phyloP scores from a whole-genome alignment of 441 rosid genomes.

The Gossypium davidsonii region DNA sequence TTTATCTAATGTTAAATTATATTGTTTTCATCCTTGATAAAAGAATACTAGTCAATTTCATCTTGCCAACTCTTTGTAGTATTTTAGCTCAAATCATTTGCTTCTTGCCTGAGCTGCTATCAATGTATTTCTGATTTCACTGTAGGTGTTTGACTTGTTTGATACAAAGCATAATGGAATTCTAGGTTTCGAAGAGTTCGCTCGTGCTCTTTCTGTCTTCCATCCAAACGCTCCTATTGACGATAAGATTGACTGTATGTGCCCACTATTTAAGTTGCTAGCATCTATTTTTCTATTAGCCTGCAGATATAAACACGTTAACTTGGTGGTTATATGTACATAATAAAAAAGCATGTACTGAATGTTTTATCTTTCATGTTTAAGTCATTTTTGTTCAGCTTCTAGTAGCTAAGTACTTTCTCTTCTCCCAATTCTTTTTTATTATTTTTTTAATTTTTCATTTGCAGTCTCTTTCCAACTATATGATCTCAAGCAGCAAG shows the following conservation, averaged over 20 bases:
- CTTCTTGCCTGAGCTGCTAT: background rate
- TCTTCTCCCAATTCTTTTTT: conserved; percentile 10
- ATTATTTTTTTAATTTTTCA: background rate
- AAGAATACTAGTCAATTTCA: background rate
- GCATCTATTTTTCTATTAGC: background rate
- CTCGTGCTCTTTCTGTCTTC: conserved; percentile 87
- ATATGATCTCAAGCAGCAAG: conserved; percentile 92
- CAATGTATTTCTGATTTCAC: conserved; percentile 16
- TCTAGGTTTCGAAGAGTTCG: conserved; percentile 92
- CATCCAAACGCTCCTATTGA: conserved; percentile 91
- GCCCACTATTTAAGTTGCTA: conserved; percentile 1
- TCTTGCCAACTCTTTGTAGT: background rate
- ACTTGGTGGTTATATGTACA: background rate
- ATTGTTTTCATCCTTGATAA: background rate
- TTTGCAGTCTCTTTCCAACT: conserved; percentile 81
- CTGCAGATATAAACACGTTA: background rate
- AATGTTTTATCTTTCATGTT: background rate
- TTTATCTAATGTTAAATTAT: background rate
- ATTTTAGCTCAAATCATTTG: background rate
- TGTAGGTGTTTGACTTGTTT: conserved; percentile 87
- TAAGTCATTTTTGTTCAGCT: background rate
- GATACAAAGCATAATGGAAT: conserved; percentile 94
- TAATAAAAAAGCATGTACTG: background rate
- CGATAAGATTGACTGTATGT: conserved; percentile 61
- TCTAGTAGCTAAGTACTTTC: background rate